Evolutionary conservation across 495 filamentous ascomycete genomes (phyloP).

Genomic region (Penicillium flavigenum): DNA sequence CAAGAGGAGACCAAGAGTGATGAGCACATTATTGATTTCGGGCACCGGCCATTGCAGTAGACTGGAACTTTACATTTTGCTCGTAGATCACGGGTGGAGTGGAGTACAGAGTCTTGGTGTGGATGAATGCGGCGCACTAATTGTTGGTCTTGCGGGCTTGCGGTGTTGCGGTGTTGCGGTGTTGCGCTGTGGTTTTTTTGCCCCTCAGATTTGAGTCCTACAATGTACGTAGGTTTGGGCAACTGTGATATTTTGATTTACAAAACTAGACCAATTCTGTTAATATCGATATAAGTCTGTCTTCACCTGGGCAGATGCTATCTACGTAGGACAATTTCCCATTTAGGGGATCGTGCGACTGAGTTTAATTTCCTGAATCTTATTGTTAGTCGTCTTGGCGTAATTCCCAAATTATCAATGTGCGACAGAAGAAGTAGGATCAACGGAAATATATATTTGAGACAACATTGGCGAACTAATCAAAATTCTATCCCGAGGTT

Average conservation of each 20-base stretch:
- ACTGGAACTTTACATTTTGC: constrained; percentile 1
- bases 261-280: not conserved
- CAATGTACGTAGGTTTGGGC: no score
- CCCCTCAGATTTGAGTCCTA: no score
- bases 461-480: not conserved
- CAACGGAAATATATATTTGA: not conserved
- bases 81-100: constrained; percentile 8
- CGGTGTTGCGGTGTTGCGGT: not conserved
- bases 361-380: not conserved
- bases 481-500: not conserved
- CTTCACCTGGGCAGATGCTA: not conserved
- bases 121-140: not conserved
- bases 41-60: constrained; percentile 6
- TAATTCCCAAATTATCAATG: not conserved
- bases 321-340: not conserved
- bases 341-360: not conserved
- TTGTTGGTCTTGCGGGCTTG: not conserved
- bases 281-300: not conserved
- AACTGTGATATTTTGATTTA: not conserved
- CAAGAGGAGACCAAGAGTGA: not conserved
- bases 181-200: not conserved
- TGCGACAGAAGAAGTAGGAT: not conserved
- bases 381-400: not conserved
- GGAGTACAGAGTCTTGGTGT: constrained; percentile 1
- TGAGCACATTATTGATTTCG: constrained; percentile 9